phyloP scores from a whole-genome alignment of 352 stramenopile genomes.

The Aphanomyces stellatus region DNA sequence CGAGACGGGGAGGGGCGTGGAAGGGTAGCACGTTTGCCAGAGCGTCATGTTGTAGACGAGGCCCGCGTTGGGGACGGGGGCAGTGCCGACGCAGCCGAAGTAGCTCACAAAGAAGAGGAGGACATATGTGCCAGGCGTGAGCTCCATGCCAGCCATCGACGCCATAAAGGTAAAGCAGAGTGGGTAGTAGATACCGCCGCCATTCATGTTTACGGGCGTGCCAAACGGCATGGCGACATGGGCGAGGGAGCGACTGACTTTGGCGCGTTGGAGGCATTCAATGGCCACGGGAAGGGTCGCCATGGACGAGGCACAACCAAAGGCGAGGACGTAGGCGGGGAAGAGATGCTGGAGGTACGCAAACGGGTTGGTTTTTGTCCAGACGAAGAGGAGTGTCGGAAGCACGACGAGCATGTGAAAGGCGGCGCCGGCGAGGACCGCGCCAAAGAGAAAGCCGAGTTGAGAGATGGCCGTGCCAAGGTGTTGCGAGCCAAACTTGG shows the following conservation, averaged over 20 bases:
- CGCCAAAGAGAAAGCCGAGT: constrained; percentile 53
- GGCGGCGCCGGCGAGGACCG: constrained; percentile 31
- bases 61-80: constrained; percentile 58
- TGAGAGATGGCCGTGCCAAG: constrained; percentile 29
- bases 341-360: constrained; percentile 22
- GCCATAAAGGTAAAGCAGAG: constrained; percentile 65
- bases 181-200: constrained; percentile 62
- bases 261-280: not conserved
- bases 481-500: constrained; percentile 12
- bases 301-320: constrained; percentile 24
- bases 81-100: constrained; percentile 58
- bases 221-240: constrained; percentile 67
- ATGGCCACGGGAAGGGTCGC: constrained; percentile 22
- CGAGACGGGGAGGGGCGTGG: constrained; percentile 34
- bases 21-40: constrained; percentile 55
- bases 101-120: constrained; percentile 54
- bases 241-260: constrained; percentile 41
- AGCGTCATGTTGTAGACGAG: constrained; percentile 68
- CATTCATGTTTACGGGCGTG: constrained; percentile 62
- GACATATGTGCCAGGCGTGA: constrained; percentile 30
- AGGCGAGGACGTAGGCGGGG: constrained; percentile 20
- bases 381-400: constrained; percentile 21
- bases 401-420: constrained; percentile 25
- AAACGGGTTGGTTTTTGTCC: constrained; percentile 24
- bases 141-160: constrained; percentile 31